Base-by-base conservation (phyloP, 2,329 filamentous ascomycete species). In the Colletotrichum tropicale region DNA sequence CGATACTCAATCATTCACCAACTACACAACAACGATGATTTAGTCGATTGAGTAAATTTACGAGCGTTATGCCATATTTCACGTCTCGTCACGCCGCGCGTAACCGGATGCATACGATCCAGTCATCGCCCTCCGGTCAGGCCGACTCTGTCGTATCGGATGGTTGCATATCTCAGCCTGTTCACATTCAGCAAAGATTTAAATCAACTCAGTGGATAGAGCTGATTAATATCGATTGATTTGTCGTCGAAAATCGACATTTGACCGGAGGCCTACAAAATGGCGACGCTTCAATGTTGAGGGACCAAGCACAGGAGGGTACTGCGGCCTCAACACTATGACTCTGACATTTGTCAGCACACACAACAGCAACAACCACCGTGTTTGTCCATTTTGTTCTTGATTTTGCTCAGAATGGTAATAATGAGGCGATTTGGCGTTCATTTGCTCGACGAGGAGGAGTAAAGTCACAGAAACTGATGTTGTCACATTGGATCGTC, bases 11-110 rank as follows among this genome's bases (percentile, higher is more conserved):
- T 55, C 18, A n/a, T 55, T 3, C n/a, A 10, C 0, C 0, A 55
- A 55, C 48, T 21, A 13, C 0, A n/a, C 24, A 55, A 2, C 48
- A 55, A 24, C 8, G 9, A 55, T 2, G 18, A 55, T 55, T 24
- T 55, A 55, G 0, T 55, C 2, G 48, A n/a, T 0, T 13, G 48
- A 55, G 48, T 0, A 21, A 1, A n/a, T 12, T 1, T 0, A 1
- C 9, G 18, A n/a, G 24, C 16, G 13, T 24, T 55, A 55, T 55
- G 48, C 48, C n/a, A 12, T 55, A 1, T 55, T 21, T 55, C 16
- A 55, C 8, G 9, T 55, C 1, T n/a, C 48, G 16, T 55, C 16
- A 55, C 48, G n/a, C 48, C n/a, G 48, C 2, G 48, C 16, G 7
- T 4, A 3, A 10, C 48, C n/a, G 48, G 2, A 55, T 55, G n/a